These are phyloP conservation scores for Vararia minispora DNA, from an alignment of 768 basidiomycete genomes.

Conservation along the genomic window DNA sequence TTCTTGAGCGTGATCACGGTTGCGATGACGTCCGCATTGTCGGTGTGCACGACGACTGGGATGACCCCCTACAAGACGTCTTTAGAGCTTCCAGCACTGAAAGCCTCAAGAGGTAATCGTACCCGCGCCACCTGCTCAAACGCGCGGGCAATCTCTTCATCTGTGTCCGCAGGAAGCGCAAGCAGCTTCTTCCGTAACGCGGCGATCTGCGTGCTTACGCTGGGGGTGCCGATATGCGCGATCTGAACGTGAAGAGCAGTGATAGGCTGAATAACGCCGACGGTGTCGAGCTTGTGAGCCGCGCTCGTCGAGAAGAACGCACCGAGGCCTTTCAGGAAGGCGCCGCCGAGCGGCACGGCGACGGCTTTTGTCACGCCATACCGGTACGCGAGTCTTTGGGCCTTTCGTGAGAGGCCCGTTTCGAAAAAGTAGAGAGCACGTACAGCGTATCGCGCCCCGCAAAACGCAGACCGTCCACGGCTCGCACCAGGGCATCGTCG, in stretches of 20 bases:
- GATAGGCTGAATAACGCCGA: constrained; percentile 31
- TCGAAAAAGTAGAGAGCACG: constrained; percentile 19
- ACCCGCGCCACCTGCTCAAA: constrained; percentile 26
- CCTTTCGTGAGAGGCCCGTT: neutral
- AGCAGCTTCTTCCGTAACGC: constrained; percentile 54
- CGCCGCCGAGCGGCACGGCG: constrained; percentile 13
- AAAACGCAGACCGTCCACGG: constrained; percentile 67
- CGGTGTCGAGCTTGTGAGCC: constrained; percentile 25
- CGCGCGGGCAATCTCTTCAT: constrained; percentile 21
- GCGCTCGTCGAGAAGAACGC: constrained; percentile 32
- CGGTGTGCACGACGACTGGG: constrained; percentile 63
- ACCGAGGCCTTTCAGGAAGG: constrained; percentile 30
- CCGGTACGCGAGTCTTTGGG: constrained; percentile 52
- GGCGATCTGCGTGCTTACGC: constrained; percentile 72
- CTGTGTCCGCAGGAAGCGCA: constrained; percentile 21
- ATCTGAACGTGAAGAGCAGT: constrained; percentile 35
- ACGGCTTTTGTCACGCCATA: constrained; percentile 33
- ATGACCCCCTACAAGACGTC: constrained; percentile 40
- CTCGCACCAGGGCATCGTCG: constrained; percentile 40
- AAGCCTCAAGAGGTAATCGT: neutral
- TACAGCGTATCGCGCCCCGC: constrained; percentile 62
- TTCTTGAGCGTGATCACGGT: constrained; percentile 59
- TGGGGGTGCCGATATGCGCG: constrained; percentile 23
- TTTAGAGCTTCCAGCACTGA: constrained; percentile 4
- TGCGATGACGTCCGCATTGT: constrained; percentile 77